phyloP scores from a whole-genome alignment of 345 rosid genomes.

The Cochlearia excelsa region DNA sequence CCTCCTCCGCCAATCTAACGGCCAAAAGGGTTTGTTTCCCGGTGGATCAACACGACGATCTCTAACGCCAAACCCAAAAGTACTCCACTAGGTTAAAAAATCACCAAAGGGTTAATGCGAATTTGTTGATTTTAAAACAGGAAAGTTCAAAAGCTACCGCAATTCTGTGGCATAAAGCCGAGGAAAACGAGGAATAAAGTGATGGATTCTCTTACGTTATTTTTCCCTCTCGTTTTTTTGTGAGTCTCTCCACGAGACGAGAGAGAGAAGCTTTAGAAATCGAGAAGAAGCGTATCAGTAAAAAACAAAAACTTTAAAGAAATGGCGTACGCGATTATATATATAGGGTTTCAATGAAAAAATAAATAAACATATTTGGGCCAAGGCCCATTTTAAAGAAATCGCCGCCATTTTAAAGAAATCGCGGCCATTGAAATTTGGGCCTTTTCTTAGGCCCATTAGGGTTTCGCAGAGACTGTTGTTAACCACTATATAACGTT shows the following conservation, averaged over 20 bases:
- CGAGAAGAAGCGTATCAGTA: constrained; percentile 6
- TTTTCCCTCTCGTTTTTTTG: constrained; percentile 17
- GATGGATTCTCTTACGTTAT: constrained; percentile 3
- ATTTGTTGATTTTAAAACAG: background rate
- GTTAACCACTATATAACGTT: no score
- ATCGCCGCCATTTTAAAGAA: no score
- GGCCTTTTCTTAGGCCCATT: no score
- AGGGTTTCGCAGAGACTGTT: no score
- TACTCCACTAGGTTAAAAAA: constrained; percentile 31
- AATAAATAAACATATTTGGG: no score
- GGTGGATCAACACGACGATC: constrained; percentile 15
- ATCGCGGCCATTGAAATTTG: no score
- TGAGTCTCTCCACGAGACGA: constrained; percentile 18
- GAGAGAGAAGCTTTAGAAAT: constrained; percentile 20
- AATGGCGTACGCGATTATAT: background rate
- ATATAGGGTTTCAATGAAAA: no score
- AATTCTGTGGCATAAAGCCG: background rate
- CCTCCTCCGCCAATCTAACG: background rate
- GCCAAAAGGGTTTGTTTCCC: background rate
- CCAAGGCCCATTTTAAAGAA: no score
- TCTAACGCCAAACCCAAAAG: constrained; percentile 2
- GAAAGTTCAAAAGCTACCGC: constrained; percentile 8
- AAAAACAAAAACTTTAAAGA: background rate
- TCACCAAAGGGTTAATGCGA: constrained; percentile 11
- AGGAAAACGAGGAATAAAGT: constrained; percentile 5